Base-by-base conservation (phyloP, 1,284 basidiomycete genomes). In the Trametes pubescens region DNA sequence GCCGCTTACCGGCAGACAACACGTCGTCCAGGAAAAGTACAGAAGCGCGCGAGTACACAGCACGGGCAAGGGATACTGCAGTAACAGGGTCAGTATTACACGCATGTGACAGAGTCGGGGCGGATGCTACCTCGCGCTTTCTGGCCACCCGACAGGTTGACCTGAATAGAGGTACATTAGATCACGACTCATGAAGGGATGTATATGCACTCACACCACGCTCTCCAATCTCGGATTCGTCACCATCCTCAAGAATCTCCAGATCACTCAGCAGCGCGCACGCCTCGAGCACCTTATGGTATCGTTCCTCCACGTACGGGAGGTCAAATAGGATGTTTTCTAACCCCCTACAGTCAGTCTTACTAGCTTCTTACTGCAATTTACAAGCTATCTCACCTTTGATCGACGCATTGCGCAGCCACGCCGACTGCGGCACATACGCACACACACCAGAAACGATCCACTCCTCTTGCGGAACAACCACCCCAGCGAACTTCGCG, bases 271-370 rank as follows among this genome's bases (percentile, higher is more conserved):
- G 80, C 21, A 94, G 80, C 0, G 89, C 88, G 69, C 91, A 94
- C 0, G 69, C 74, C 64, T 92, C 89, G 9, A 98, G 77, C 1
- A 93, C 94, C 65, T 84, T 85, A 57, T 86, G 81, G 72, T 97
- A 97, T 2, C 95, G 85, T 57, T 88, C 84, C 71, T 90, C 86
- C 65, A 94, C 84, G 69, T 85, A 94, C 0, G 94, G 94, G 26
- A 94, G 81, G 62, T 90, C 93, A 78, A 99, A 99, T 26, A 98
- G 78, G 67, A 98, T 97, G 71, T 98, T 99, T 55, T 97, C 94
- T 90, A 54, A 16, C 49, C 51, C 16, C 24, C 34, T 3, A 1
- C 8, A 10, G 24, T 59, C 9, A 55, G 56, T 24, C 14, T 24
- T 24, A 6, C 13, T 11, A 29, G 5, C 44, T 7, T 13, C 9